These are phyloP conservation scores for Eucalyptus guilfoylei DNA, from an alignment of 345 rosid genomes.

Conservation along the genomic window DNA sequence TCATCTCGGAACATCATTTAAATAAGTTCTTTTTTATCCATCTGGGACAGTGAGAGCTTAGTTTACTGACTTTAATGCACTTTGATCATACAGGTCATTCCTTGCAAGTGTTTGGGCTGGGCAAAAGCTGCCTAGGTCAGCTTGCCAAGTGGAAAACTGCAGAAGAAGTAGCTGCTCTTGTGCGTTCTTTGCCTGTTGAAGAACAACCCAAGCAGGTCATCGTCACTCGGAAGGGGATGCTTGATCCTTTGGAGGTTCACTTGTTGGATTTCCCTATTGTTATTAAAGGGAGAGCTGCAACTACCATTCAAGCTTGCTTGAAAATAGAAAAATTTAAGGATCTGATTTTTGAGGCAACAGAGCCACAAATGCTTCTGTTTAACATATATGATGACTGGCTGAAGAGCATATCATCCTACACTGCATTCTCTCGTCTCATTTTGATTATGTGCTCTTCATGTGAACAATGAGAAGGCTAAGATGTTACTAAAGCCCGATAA, in stretches of 20 bases:
- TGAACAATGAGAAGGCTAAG: conserved; percentile 94
- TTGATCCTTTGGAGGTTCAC: conserved; percentile 93
- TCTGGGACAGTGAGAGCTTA: too few relatives aligned
- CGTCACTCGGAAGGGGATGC: conserved; percentile 96
- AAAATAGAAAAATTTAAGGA: conserved; percentile 49
- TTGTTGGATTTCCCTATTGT: conserved; percentile 97
- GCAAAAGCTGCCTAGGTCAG: conserved; percentile 66
- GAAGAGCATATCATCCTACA: conserved; percentile 89
- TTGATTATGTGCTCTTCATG: conserved; percentile 96
- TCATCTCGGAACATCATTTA: neutral
- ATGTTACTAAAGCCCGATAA: conserved; percentile 93
- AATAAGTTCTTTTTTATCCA: too few relatives aligned
- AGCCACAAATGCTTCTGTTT: conserved; percentile 26
- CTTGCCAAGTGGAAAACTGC: conserved; percentile 97
- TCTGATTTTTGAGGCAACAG: conserved; percentile 9
- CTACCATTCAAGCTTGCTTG: conserved; percentile 90
- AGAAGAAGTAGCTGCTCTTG: conserved; percentile 96
- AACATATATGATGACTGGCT: conserved; percentile 93
- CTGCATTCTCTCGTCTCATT: conserved; percentile 94
- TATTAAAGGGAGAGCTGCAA: conserved; percentile 94
- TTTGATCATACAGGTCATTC: conserved; percentile 55
- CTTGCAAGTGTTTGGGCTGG: conserved; percentile 96
- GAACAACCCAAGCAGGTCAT: conserved; percentile 96
- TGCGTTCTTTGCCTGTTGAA: conserved; percentile 92
- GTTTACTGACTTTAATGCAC: neutral